Evolutionary conservation across 108 stramenopile species (phyloP), one percentile per base, ranked within the genome.

Genomic region (Chaetoceros muelleri): DNA sequence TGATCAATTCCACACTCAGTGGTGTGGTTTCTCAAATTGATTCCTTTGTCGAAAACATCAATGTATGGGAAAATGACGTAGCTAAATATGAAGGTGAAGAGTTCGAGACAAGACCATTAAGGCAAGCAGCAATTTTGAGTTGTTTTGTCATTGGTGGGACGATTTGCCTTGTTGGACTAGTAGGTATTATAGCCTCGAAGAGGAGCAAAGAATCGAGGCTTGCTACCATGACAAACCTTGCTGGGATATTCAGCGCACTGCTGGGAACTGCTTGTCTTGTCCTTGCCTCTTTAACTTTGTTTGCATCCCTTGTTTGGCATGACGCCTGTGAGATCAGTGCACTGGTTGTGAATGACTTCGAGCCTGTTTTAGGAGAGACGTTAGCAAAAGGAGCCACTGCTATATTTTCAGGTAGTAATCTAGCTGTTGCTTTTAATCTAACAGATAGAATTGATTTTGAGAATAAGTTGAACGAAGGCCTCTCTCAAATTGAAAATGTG

Each of bases 381-480:
- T 46, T 70, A 31, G 65, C 74, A 3, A 60, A 65, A 0, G 74
- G 62, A 19, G 64, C 61, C 2, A 75, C 71, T 48, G 70, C 70
- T 0, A 28, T 44, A 16, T 75, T 75, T 46, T 68, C 71, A 48
- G 66, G 63, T 45, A 71, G 55, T 24, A 75, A 71, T 50, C 63
- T 75, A 17, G 70, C 66, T 1, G 66, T 46, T 44, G 67, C 70
- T 16, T 66, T 67, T 61, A 71, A 75, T 34, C 20, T 75, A 2
- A 68, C 68, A 1, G 74, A 75, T 27, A 75, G 67, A 44, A 24
- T 75, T 30, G 52, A 71, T 34, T 75, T 75, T 34, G 66, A 75
- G 53, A 22, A 67, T 24, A 59, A 71, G 17, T 62, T 75, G 0
- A 70, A 67, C 28, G 66, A 75, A 28, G 70, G 70, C 5, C 51